Evolutionary conservation across 2,329 filamentous ascomycete species (phyloP).

Genomic region (Neofusicoccum umdonicola): DNA sequence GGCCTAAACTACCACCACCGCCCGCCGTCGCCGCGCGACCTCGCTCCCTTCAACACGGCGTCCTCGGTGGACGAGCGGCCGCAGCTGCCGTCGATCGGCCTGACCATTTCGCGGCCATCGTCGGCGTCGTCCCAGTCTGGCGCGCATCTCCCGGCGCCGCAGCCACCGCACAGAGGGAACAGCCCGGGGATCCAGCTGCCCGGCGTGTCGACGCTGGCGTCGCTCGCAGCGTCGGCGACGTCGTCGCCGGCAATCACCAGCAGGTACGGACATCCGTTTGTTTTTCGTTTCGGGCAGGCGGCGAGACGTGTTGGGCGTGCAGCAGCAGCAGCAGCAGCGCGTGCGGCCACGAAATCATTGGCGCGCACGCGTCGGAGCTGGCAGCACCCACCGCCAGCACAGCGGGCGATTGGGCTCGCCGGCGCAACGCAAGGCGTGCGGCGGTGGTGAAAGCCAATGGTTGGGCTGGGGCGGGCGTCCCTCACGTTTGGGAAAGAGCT

Average conservation of each 20-base stretch:
- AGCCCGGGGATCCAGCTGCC: slow-evolving; percentile 49
- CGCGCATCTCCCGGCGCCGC: slow-evolving; percentile 21
- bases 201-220: slow-evolving; percentile 59
- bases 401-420: no score
- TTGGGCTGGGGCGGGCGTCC: no score
- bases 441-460: no score
- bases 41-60: slow-evolving; percentile 47
- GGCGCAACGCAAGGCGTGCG: no score
- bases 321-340: neutral
- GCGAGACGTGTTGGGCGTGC: slow-evolving; percentile 12
- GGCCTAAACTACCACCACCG: slow-evolving; percentile 36
- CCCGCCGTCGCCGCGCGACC: slow-evolving; percentile 49
- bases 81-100: slow-evolving; percentile 48
- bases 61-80: slow-evolving; percentile 47
- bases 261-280: slow-evolving; percentile 39
- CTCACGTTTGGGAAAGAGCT: slow-evolving; percentile 20
- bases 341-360: no score
- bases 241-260: slow-evolving; percentile 41
- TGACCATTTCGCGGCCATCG: slow-evolving; percentile 53
- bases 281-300: neutral
- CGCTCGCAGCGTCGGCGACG: slow-evolving; percentile 49
- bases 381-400: no score
- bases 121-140: slow-evolving; percentile 42
- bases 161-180: slow-evolving; percentile 36
- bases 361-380: no score